Base-by-base conservation (phyloP, 805 yeast species). In the Wickerhamiella sorbophila region DNA sequence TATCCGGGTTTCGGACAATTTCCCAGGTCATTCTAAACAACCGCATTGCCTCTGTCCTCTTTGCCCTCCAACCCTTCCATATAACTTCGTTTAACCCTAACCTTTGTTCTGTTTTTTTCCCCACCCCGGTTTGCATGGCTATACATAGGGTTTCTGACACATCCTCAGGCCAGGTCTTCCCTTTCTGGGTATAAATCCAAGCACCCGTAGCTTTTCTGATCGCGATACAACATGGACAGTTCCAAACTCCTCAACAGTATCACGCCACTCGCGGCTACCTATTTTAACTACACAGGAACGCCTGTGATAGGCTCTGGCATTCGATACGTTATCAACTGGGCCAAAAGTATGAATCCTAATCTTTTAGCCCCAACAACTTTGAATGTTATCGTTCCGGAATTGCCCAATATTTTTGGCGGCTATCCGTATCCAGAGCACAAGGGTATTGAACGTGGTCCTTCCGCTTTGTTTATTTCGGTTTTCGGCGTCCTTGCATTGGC, bases 391-490 rank as follows among this genome's bases (percentile, higher is more conserved):
- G 32, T 53, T 2, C 54, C 52, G 8, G 34, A 40, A 2, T 41
- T 76, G 33, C 59, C 59, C 2, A 59, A 56, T 8, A 33, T 56
- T 12, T 78, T 77, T 60, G 87, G 87, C 8, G 72, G 72, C 5
- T 80, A 77, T 52, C 83, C 85, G 2, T 37, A 18, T 31, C 51
- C 52, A 15, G 20, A 24, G 18, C 40, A 47, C 43, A 51, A 52
- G 20, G 36, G 36, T 18, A 56, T 52, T 12, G 88, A 80, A 57
- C 55, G 65, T 10, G 83, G 74, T 1, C 86, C 86, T 2, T 62
- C 70, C 43, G 72, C 73, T 2, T 56, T 79, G 0, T 77, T 79
- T 48, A 54, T 68, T 2, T 81, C 70, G 0, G 59, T 71, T 1
- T 79, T 75, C 48, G 56, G 62, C 12, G 45, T 78, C 3, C 50